These are phyloP conservation scores for Cadophora sp. DNA, from an alignment of 2,329 filamentous ascomycete species.

Conservation along the genomic window DNA sequence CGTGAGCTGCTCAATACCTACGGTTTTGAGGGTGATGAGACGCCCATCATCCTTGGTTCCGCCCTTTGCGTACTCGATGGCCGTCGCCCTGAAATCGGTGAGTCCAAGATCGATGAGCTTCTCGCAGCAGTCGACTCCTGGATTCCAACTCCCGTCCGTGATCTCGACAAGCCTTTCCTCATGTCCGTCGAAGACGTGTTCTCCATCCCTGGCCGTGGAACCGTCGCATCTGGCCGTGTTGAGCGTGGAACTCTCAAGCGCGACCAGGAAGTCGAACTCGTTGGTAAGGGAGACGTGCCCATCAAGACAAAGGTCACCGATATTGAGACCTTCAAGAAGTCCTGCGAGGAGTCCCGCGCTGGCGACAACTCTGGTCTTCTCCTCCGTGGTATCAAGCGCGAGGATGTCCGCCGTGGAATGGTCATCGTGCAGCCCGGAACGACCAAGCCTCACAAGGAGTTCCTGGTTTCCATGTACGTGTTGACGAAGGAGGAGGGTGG, in stretches of 20 bases:
- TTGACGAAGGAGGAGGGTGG: conserved; percentile 98
- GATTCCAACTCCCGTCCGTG: conserved; percentile 95
- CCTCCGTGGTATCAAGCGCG: conserved; percentile 92
- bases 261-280: conserved; percentile 91
- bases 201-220: conserved; percentile 91
- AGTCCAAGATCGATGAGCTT: conserved; percentile 88
- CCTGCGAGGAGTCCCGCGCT: conserved; percentile 92
- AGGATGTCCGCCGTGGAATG: conserved; percentile 95
- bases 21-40: conserved; percentile 97
- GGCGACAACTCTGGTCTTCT: conserved; percentile 98
- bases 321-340: conserved; percentile 99
- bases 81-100: conserved; percentile 86
- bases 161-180: conserved; percentile 97
- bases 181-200: conserved; percentile 97
- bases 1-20: conserved; percentile 92
- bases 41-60: conserved; percentile 95
- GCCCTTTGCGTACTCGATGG: conserved; percentile 92
- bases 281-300: conserved; percentile 80
- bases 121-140: conserved; percentile 88
- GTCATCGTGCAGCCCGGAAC: conserved; percentile 84
- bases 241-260: conserved; percentile 95
- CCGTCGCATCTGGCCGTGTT: conserved; percentile 94
- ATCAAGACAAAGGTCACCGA: conserved; percentile 99
- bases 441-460: conserved; percentile 87
- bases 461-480: conserved; percentile 95